These are phyloP conservation scores for Ganoderma lingzhi DNA, from an alignment of 1,284 basidiomycete genomes.

Conservation along the genomic window DNA sequence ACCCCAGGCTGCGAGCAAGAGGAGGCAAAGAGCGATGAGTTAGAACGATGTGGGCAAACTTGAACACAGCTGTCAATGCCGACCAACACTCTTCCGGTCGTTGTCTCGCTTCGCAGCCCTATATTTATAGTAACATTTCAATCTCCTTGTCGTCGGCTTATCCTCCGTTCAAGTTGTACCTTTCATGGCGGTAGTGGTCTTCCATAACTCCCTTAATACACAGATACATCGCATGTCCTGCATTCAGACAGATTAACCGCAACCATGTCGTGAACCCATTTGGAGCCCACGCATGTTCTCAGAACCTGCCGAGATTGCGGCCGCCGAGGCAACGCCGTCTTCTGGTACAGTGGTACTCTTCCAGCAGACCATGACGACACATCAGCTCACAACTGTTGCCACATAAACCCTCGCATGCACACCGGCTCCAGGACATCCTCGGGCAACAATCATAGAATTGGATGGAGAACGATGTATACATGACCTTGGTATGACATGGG, in stretches of 20 bases:
- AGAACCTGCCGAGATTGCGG: not conserved
- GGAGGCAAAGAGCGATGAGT: not conserved
- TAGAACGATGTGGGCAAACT: not conserved
- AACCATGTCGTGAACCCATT: not conserved
- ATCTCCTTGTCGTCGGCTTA: not conserved
- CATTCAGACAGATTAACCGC: not conserved
- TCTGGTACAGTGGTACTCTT: not conserved
- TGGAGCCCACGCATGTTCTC: not conserved
- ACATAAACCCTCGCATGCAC: not conserved
- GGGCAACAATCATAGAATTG: conserved; percentile 4
- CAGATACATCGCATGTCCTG: not conserved
- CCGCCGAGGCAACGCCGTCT: not conserved
- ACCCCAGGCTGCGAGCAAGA: not conserved
- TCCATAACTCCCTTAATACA: not conserved
- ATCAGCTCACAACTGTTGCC: not conserved
- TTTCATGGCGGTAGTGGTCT: not conserved
- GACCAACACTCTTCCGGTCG: not conserved
- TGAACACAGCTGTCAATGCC: not conserved
- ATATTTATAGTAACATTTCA: not conserved
- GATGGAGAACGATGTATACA: conserved; percentile 18
- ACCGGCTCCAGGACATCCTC: not conserved
- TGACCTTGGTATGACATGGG: conserved; percentile 25
- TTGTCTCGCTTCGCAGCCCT: not conserved
- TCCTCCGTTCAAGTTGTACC: no score
- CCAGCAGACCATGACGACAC: not conserved